Conservation (phyloP, 108 stramenopile genomes). For the Mayamaea pseudoterrestris region DNA sequence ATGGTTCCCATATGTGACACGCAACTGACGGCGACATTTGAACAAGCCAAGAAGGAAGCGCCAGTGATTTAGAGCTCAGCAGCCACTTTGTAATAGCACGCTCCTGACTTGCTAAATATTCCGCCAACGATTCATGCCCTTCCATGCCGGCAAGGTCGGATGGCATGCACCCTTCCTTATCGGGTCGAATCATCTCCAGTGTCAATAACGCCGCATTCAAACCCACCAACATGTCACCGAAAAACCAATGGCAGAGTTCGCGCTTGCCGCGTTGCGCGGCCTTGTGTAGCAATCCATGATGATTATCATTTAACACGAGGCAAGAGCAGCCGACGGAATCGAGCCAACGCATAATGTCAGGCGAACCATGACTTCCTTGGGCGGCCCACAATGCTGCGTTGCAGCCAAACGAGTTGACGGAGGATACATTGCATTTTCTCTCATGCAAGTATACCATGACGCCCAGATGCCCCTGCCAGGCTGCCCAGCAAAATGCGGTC, state of each 20-base stretch:
- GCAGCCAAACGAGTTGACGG: slow-evolving; percentile 61
- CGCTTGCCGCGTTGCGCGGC: slow-evolving; percentile 62
- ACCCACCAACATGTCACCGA: slow-evolving; percentile 4
- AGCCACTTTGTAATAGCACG: background rate
- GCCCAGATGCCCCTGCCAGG: slow-evolving; percentile 69
- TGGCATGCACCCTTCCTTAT: slow-evolving; percentile 63
- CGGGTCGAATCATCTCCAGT: slow-evolving; percentile 42
- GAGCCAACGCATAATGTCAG: slow-evolving; percentile 49
- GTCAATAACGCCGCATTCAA: background rate
- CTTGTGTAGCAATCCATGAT: slow-evolving; percentile 76
- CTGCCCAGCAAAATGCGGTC: slow-evolving; percentile 79
- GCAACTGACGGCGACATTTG: background rate
- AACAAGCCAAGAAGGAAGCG: background rate
- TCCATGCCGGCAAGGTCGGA: slow-evolving; percentile 78
- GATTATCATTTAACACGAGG: slow-evolving; percentile 49
- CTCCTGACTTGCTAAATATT: slow-evolving; percentile 21
- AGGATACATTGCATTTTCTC: slow-evolving; percentile 3
- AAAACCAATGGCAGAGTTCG: slow-evolving; percentile 46
- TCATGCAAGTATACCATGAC: slow-evolving; percentile 42
- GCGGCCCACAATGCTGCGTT: slow-evolving; percentile 75
- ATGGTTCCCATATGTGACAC: background rate
- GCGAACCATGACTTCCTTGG: slow-evolving; percentile 32
- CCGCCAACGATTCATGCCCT: slow-evolving; percentile 37
- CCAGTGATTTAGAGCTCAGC: background rate
- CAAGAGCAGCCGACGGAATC: slow-evolving; percentile 29